These are phyloP conservation scores for Penstemon newberryi DNA, from an alignment of 257 asterid species.

Conservation along the genomic window DNA sequence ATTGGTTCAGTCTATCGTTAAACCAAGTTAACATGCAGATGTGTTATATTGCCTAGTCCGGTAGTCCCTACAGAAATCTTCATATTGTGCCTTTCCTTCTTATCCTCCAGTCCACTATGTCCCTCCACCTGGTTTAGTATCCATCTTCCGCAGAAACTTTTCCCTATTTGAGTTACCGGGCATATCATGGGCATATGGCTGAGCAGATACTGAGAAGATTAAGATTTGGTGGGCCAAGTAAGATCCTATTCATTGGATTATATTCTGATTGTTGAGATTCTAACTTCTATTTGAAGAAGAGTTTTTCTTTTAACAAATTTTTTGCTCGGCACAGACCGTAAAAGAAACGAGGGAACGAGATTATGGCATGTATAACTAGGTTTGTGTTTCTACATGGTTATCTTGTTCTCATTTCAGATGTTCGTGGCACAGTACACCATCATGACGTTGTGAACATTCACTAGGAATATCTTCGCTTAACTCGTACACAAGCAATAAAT, in stretches of 20 bases:
- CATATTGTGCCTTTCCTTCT: background rate
- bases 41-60: background rate
- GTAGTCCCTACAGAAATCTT: no score
- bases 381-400: constrained; percentile 9
- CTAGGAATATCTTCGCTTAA: constrained; percentile 10
- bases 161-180: background rate
- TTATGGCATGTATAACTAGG: background rate
- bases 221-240: background rate
- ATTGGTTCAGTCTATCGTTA: background rate
- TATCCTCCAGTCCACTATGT: background rate
- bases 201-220: background rate
- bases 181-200: background rate
- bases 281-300: background rate
- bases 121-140: background rate
- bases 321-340: background rate
- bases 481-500: background rate
- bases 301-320: no score
- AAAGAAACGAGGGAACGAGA: background rate
- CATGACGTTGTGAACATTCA: background rate
- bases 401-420: constrained; percentile 12
- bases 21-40: background rate
- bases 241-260: background rate
- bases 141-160: background rate
- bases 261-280: background rate
- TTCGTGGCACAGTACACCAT: constrained; percentile 4